Base-by-base conservation (phyloP, 73 alveolate species). In the Blepharisma stoltei region DNA sequence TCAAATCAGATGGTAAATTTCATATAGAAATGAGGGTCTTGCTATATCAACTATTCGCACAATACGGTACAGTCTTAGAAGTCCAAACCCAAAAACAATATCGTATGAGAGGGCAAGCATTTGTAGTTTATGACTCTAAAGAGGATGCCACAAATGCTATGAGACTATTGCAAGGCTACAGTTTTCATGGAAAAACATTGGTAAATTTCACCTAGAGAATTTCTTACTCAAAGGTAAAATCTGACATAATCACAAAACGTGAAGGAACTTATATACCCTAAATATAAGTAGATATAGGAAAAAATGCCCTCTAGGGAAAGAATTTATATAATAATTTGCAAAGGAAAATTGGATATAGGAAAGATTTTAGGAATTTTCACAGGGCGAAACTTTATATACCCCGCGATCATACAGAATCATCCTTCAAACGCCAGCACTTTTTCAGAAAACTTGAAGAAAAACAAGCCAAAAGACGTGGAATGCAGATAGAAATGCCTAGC, bases 241-340 rank as follows among this genome's bases (percentile, higher is more conserved):
- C 87, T 11, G 91, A 84, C 53, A 71, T 78, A 21, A 79, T 54
- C 53, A 77, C 84, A 45, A 84, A 84, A 67, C 66, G 76, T 78
- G 76, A 85, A 49, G 91, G 87, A 27, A 78, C 85, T 6, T 84
- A 55, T 54, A 83, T 78, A 43, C 87, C 77, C 43, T 73, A 68
- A 20, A 80, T 52, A n/a, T 55, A 76, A 67, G 80, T 70, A 21
- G 60, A 52, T 43, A 83, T 86, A 52, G 86, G 65, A 43, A 11
- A 77, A 45, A 77, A n/a, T n/a, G n/a, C n/a, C n/a, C n/a, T n/a
- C n/a, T n/a, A n/a, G n/a, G n/a, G n/a, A n/a, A n/a, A n/a, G n/a
- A n/a, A n/a, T n/a, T n/a, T n/a, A n/a, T n/a, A n/a, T n/a, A n/a
- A n/a, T n/a, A n/a, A n/a, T n/a, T n/a, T n/a, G n/a, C 18, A 55